Base-by-base conservation (phyloP, 1,284 basidiomycete genomes). In the Cerrena zonata region DNA sequence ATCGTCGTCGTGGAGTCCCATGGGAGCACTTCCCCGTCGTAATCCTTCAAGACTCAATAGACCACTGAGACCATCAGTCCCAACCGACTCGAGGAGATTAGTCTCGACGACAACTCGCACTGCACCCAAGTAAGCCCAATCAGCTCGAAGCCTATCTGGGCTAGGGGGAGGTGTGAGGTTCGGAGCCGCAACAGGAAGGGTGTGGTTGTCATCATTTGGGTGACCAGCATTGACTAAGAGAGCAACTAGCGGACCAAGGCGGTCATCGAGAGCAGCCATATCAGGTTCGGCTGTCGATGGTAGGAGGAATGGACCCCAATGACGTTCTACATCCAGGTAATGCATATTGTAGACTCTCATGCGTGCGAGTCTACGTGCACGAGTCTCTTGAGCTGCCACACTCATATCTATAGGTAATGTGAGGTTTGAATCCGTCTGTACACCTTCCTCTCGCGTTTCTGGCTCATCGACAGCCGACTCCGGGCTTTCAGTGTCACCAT, bases 241-340 rank as follows among this genome's bases (percentile, higher is more conserved):
- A 22, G 15, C 23, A 5, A 49, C 13, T 12, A 44, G 48, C 4
- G 42, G 47, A 2, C 22, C 18, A 3, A 51, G 45, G 39, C 47
- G 48, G 22, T 39, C 42, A 5, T 30, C 27, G 15, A 7, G 30
- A 7, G 30, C 39, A 7, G 18, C 15, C n/a, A 23, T 3, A 23
- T 15, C 15, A 10, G 24, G 25, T 19, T 15, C 26, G 22, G 26
- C 36, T 27, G 41, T 27, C 30, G 48, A 52, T 10, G 67, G 54
- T 2, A 62, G 62, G 2, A 74, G 65, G 57, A 67, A 79, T 0
- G 77, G 77, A 0, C 78, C 77, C 69, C 70, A 79, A n/a, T 65
- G 57, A 18, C 76, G 65, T 27, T 71, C 65, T 1, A 60, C 58
- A 13, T 61, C 63, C 18, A 77, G 65, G 49, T 77, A 80, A 18